Conservation (phyloP, 441 rosid species). For the Metrosideros polymorpha region DNA sequence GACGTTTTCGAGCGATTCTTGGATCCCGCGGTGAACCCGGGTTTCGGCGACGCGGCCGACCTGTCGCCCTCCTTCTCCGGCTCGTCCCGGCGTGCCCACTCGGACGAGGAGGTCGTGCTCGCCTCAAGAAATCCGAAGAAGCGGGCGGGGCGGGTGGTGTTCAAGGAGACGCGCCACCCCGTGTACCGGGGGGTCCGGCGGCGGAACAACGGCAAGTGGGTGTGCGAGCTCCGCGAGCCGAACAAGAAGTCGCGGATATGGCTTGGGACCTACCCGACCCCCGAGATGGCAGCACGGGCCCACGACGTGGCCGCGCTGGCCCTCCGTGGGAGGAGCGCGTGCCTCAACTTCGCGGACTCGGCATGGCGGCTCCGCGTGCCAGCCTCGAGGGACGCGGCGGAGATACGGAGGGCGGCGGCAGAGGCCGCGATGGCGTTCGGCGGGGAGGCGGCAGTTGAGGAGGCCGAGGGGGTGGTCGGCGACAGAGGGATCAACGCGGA, state of each 20-base stretch:
- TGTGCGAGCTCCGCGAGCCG: slow-evolving; percentile 73
- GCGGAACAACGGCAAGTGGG: slow-evolving; percentile 75
- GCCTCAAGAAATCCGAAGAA: slow-evolving; percentile 66
- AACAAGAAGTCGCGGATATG: slow-evolving; percentile 57
- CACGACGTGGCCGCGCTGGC: slow-evolving; percentile 81
- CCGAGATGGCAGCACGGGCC: slow-evolving; percentile 91
- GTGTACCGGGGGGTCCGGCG: slow-evolving; percentile 66
- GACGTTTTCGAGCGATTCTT: not conserved
- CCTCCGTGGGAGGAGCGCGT: slow-evolving; percentile 62
- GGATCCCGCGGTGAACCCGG: too few species aligned
- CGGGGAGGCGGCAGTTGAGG: slow-evolving; percentile 6
- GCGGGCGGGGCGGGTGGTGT: slow-evolving; percentile 60
- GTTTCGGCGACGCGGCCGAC: not conserved
- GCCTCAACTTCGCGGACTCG: slow-evolving; percentile 87
- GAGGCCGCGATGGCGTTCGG: slow-evolving; percentile 59
- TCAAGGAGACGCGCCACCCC: slow-evolving; percentile 89
- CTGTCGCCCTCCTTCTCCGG: not conserved
- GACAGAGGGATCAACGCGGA: not conserved
- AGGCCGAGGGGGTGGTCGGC: not conserved
- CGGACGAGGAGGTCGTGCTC: slow-evolving; percentile 31
- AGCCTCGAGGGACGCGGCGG: slow-evolving; percentile 29
- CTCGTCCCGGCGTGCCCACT: not conserved
- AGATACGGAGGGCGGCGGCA: slow-evolving; percentile 39
- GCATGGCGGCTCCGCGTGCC: slow-evolving; percentile 61
- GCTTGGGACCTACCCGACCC: slow-evolving; percentile 78